Evolutionary conservation across 192 early-diverging fungal genomes (phyloP), one percentile per base, ranked within the genome.

Genomic region (Bifiguratus adelaidae): DNA sequence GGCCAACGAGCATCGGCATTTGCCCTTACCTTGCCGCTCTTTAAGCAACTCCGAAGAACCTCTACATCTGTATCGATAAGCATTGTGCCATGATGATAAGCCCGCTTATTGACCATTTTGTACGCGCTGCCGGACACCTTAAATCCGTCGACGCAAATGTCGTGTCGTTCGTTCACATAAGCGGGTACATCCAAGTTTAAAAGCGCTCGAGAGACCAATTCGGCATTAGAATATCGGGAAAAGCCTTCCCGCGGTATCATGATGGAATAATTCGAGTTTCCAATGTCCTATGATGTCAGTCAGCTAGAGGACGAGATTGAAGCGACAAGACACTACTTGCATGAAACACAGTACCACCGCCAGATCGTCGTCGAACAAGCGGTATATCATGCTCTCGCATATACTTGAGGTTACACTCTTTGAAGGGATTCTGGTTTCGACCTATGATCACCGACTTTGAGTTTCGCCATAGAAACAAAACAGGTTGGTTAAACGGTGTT

Each of bases 21-120:
- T 59, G 27, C 64, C 45, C 24, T 86, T 65, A 8, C 61, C 50
- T 16, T 43, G 36, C 40, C 1, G 7, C 37, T 5, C 33, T 26
- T 8, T 40, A 19, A 15, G 49, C 49, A 3, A 55, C 62, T 22
- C 48, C 54, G n/a, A 4, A 65, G 37, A n/a, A 44, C 40, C 6
- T 55, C 44, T 12, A 94, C 71, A 61, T 97, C 85, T 5, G 90
- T 68, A 51, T 92, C 80, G 44, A 99, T 95, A 29, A 99, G 65
- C 96, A 99, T 95, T 4, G 96, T 99, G 34, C 96, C 96, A 59
- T 99, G 96, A 58, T 95, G 92, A 55, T 94, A 95, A 2, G 93
- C 86, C 42, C 86, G 59, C 5, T 60, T 44, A 45, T 73, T 79
- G 41, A 86, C 90, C 41, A 99, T 58, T 48, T 92, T 92, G 75